These are phyloP conservation scores for Eimeria praecox DNA, from an alignment of 169 alveolate species.

Conservation along the genomic window DNA sequence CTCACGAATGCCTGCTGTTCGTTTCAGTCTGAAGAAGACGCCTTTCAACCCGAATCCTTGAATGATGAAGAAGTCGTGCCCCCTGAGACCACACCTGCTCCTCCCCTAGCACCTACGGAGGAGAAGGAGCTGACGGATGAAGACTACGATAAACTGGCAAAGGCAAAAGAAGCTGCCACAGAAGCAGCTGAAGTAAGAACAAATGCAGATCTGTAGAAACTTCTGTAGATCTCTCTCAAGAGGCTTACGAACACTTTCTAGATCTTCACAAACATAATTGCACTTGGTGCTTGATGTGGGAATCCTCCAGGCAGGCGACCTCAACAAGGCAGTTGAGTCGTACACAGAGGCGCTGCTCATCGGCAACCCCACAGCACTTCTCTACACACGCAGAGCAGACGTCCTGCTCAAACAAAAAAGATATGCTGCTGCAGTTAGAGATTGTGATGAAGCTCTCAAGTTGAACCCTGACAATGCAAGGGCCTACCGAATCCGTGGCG, in stretches of 20 bases:
- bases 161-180: slow-evolving; percentile 85
- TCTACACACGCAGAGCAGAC: slow-evolving; percentile 88
- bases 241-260: too few relatives aligned
- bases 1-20: neutral
- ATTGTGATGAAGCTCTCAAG: slow-evolving; percentile 88
- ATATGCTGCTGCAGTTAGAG: slow-evolving; percentile 87
- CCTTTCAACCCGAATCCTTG: slow-evolving; percentile 82
- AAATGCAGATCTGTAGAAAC: too few relatives aligned
- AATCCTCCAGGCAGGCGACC: slow-evolving; percentile 83
- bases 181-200: slow-evolving; percentile 75
- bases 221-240: too few relatives aligned
- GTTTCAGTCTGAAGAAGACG: slow-evolving; percentile 82
- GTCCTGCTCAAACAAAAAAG: slow-evolving; percentile 85
- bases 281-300: too few relatives aligned
- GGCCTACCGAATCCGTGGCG: slow-evolving; percentile 87
- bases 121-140: slow-evolving; percentile 88
- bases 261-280: too few relatives aligned
- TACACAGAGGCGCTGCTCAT: slow-evolving; percentile 83
- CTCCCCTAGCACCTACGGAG: slow-evolving; percentile 86
- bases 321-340: slow-evolving; percentile 83
- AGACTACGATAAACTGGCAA: slow-evolving; percentile 83
- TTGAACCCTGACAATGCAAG: slow-evolving; percentile 88
- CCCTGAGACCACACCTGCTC: slow-evolving; percentile 85
- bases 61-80: slow-evolving; percentile 83
- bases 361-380: slow-evolving; percentile 89